phyloP scores from a whole-genome alignment of 2,329 filamentous ascomycete genomes.

The Aspergillus phoenicis region DNA sequence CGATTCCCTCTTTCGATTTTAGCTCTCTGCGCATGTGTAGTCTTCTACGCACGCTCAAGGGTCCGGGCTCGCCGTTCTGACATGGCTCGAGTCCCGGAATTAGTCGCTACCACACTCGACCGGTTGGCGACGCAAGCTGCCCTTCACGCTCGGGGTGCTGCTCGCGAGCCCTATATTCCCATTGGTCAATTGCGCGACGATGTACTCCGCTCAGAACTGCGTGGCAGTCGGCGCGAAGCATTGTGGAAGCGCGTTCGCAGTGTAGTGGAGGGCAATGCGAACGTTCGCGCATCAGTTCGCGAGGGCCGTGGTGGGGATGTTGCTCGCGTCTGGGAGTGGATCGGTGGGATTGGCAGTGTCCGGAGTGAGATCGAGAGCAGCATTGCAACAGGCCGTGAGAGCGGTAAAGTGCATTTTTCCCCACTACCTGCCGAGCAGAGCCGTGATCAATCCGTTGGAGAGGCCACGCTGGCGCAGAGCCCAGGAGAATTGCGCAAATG shows the following conservation, averaged over 20 bases:
- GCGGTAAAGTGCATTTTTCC: constrained; percentile 32
- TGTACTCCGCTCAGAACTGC: constrained; percentile 80
- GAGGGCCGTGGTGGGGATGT: constrained; percentile 60
- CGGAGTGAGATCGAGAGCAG: constrained; percentile 38
- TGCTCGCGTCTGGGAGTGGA: constrained; percentile 69
- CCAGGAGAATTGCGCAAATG: constrained; percentile 37
- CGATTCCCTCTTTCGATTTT: constrained; percentile 54
- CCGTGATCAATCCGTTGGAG: constrained; percentile 18
- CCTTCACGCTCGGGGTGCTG: constrained; percentile 67
- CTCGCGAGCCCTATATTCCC: constrained; percentile 77
- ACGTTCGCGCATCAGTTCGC: constrained; percentile 78
- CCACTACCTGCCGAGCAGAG: constrained; percentile 25
- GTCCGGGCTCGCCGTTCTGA: constrained; percentile 66
- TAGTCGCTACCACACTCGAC: constrained; percentile 83
- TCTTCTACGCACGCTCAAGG: constrained; percentile 65
- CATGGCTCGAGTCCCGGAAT: constrained; percentile 72
- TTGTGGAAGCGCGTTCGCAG: constrained; percentile 81
- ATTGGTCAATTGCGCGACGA: constrained; percentile 90
- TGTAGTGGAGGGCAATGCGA: constrained; percentile 91
- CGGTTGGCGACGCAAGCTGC: constrained; percentile 82
- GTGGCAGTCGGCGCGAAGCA: constrained; percentile 71
- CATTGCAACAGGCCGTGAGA: constrained; percentile 28
- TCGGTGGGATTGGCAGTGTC: constrained; percentile 60
- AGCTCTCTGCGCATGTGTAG: constrained; percentile 47
- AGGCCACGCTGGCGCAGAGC: constrained; percentile 25